Percentiles rank a stretch among this genome's conserved stretches.
These are phyloP conservation scores for Closterium sp. DNA, from an alignment of 139 green algal species.

Conservation along the genomic window DNA sequence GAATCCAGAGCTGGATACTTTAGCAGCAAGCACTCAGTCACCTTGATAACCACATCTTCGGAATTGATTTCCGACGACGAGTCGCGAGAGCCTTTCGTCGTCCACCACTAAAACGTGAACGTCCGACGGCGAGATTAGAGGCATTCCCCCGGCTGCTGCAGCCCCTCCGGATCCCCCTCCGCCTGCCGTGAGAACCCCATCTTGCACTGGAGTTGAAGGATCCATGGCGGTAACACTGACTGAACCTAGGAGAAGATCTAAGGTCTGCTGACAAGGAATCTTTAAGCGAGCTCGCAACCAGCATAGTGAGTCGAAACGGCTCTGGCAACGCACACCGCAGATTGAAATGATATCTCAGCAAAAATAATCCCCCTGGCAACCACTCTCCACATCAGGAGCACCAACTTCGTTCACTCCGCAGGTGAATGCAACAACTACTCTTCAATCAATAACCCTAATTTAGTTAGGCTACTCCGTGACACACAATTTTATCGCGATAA, in stretches of 20 bases:
- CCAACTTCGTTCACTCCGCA: not conserved
- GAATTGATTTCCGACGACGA: conserved; percentile 77
- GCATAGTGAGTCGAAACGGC: not conserved
- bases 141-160: not conserved
- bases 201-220: not conserved
- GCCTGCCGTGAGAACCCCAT: not conserved
- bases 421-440: too few relatives aligned
- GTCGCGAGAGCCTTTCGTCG: conserved; percentile 72
- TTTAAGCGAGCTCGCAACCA: not conserved
- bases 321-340: not conserved
- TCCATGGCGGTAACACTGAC: not conserved
- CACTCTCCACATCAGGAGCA: not conserved
- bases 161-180: not conserved
- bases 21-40: not conserved
- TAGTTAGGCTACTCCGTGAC: too few relatives aligned
- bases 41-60: conserved; percentile 67
- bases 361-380: not conserved
- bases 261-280: not conserved
- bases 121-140: conserved; percentile 34
- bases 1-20: not conserved
- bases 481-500: too few relatives aligned
- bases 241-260: not conserved
- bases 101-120: conserved; percentile 82
- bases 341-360: not conserved
- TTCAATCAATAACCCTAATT: too few relatives aligned